Base-by-base conservation (phyloP, 1,284 basidiomycete species). In the Microstroma glucosiphilum region DNA sequence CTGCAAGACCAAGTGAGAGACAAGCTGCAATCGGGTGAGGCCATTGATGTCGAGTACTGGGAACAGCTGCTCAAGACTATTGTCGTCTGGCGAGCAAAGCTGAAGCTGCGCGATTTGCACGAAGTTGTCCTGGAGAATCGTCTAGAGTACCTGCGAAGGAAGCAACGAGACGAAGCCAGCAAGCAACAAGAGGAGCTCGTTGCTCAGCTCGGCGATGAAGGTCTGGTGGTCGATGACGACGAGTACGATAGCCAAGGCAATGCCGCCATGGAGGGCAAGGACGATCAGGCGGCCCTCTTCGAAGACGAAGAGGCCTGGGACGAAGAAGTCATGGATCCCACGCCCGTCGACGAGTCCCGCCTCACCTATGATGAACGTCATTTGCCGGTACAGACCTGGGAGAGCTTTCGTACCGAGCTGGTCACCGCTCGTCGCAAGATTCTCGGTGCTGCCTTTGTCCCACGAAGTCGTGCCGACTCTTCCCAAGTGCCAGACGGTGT, bases 1-100 rank as follows among this genome's bases (percentile, higher is more conserved):
- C 83, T 99, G 40, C 94, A 98, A 80, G 84, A 86, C 62, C 88
- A 88, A 72, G 88, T 98, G 15, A 90, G 92, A 72, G 84, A 84
- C 58, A 98, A 98, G 80, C 84, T 98, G 1, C 83, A 85, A 0
- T 91, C 91, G 64, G 91, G 91, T 40, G 92, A 97, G 80, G 92
- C 93, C 0, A 86, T 98, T 46, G 96, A 99, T 80, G 89, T 88
- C 13, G 96, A 99, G 79, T 99, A 98, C 78, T 99, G 96, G 96
- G 94, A 97, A 80, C 84, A 87, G 43, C 82, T 98, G 6, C 80
- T 98, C 63, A 90, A 91, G 79, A 92, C 91, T 77, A 82, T 98
- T 48, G 83, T 96, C n/a, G 93, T 98, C 0, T 96, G 91, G 88
- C 96, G 96, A 80, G 90, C 96, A n/a, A 96, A 96, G 82, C 89